Evolutionary conservation across 352 stramenopile species (phyloP).

Genomic region (Plasmopara muralis): DNA sequence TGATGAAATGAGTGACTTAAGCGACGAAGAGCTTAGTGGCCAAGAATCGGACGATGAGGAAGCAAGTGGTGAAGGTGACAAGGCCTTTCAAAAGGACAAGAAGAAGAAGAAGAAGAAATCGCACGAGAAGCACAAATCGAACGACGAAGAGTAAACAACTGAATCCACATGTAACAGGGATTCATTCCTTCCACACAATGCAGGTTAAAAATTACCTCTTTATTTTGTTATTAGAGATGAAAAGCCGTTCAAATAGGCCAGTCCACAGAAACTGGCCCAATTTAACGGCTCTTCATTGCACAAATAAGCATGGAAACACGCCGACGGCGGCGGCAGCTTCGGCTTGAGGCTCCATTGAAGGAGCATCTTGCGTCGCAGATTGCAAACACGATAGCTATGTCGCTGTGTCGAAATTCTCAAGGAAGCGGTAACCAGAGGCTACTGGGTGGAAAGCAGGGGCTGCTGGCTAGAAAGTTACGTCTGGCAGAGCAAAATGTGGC

Average conservation of each 20-base stretch:
- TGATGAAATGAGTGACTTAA: slow-evolving; percentile 74
- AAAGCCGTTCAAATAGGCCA: neutral
- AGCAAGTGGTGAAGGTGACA: slow-evolving; percentile 39
- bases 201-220: neutral
- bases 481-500: slow-evolving; percentile 22
- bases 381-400: slow-evolving; percentile 22
- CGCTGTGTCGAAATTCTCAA: slow-evolving; percentile 13
- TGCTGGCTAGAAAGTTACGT: slow-evolving; percentile 23
- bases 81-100: slow-evolving; percentile 46
- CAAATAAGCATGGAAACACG: slow-evolving; percentile 4
- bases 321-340: slow-evolving; percentile 12
- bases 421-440: neutral
- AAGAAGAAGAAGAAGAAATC: slow-evolving; percentile 75
- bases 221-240: too few relatives aligned
- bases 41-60: slow-evolving; percentile 63
- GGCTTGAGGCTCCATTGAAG: slow-evolving; percentile 15
- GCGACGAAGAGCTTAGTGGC: slow-evolving; percentile 72
- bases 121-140: slow-evolving; percentile 48
- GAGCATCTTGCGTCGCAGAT: slow-evolving; percentile 16
- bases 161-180: neutral
- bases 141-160: slow-evolving; percentile 20
- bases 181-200: neutral
- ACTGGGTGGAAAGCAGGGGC: slow-evolving; percentile 7
- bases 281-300: neutral
- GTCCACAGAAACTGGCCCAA: neutral